These are phyloP conservation scores for Leccinum griseonigrum DNA, from an alignment of 1,284 basidiomycete species.

Conservation along the genomic window DNA sequence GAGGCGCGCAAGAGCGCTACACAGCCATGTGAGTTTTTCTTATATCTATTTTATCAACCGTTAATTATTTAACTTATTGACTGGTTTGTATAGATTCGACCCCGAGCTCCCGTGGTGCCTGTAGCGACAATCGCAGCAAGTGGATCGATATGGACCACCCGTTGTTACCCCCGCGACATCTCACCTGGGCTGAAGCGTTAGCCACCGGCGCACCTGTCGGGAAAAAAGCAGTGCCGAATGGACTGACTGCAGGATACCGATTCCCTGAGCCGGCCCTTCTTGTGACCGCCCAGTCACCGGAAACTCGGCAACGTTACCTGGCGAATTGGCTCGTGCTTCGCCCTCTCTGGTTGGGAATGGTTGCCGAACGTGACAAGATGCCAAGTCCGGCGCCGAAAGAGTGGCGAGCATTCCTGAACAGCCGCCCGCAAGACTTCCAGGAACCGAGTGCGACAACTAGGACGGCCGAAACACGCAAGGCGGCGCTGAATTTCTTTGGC, in stretches of 20 bases:
- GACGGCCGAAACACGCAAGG: not conserved
- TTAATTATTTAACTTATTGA: not conserved
- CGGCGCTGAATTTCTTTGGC: not conserved
- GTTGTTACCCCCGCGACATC: not conserved
- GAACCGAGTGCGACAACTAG: not conserved
- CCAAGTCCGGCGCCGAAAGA: not conserved
- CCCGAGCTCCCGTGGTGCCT: not conserved
- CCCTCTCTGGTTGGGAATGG: not conserved
- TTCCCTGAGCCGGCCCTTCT: not conserved
- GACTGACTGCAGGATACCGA: not conserved
- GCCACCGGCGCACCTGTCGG: not conserved
- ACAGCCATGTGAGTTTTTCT: not conserved
- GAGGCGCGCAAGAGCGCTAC: not conserved
- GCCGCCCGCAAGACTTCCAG: not conserved
- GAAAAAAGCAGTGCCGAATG: not conserved
- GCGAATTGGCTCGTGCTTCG: not conserved
- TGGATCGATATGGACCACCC: not conserved
- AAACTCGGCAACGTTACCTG: not conserved
- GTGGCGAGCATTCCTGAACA: not conserved
- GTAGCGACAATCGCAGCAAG: not conserved
- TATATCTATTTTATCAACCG: too few relatives aligned
- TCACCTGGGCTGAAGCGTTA: not conserved
- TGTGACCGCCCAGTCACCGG: not conserved
- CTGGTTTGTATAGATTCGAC: not conserved
- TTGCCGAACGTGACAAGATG: not conserved